Percentiles rank a stretch among this genome's conserved stretches.
phyloP scores from a whole-genome alignment of 768 basidiomycete genomes.

The Termitomyces sp. region DNA sequence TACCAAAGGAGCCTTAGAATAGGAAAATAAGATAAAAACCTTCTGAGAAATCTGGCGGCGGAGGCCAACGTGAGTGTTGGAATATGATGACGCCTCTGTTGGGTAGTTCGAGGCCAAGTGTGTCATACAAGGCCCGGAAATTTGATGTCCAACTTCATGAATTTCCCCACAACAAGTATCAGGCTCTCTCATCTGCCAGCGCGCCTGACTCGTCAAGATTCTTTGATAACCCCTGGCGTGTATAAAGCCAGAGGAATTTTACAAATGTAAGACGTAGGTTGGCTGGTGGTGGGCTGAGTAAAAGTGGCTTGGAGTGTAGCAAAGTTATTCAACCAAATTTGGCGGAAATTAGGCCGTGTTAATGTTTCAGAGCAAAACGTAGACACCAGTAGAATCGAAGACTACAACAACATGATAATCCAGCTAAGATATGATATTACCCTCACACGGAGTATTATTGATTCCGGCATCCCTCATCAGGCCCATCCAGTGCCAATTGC shows the following conservation, averaged over 20 bases:
- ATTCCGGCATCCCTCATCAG: constrained; percentile 22
- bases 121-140: constrained; percentile 12
- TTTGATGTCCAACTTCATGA: constrained; percentile 16
- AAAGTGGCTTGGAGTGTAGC: constrained; percentile 9
- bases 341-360: neutral
- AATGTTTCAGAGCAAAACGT: neutral
- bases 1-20: constrained; percentile 7
- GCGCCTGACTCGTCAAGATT: constrained; percentile 13
- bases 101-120: constrained; percentile 10
- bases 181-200: constrained; percentile 15
- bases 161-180: constrained; percentile 17
- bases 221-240: constrained; percentile 9
- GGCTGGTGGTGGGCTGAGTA: constrained; percentile 14
- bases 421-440: neutral
- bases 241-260: constrained; percentile 12
- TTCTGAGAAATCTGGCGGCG: constrained; percentile 4
- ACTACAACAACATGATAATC: neutral
- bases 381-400: neutral
- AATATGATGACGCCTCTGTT: constrained; percentile 5
- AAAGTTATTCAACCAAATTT: constrained; percentile 12
- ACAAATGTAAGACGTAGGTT: constrained; percentile 10
- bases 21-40: constrained; percentile 7
- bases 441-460: constrained; percentile 15
- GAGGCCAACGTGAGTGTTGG: constrained; percentile 2
- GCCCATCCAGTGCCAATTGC: constrained; percentile 20